Conservation (phyloP, 208 protist species). For the Acanthamoeba culbertsoni region DNA sequence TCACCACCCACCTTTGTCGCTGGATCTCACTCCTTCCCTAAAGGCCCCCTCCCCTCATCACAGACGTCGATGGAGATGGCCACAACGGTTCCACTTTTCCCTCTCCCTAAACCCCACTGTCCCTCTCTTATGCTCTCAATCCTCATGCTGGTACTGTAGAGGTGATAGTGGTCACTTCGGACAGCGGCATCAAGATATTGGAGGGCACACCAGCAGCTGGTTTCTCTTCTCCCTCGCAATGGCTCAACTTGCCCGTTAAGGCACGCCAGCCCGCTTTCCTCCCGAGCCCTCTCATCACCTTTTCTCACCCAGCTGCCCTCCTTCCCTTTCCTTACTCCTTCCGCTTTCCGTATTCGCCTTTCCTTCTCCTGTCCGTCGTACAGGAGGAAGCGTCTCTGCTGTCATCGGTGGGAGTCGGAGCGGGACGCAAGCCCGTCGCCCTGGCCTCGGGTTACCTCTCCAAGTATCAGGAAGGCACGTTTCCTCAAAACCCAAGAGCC, state of each 20-base stretch:
- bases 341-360: not conserved
- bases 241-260: slow-evolving; percentile 10
- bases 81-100: slow-evolving; percentile 56
- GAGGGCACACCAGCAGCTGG: not conserved
- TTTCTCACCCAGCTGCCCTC: too few relatives aligned
- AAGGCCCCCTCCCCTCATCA: slow-evolving; percentile 64
- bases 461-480: not conserved
- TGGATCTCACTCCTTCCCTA: not conserved
- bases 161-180: slow-evolving; percentile 18
- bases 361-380: not conserved
- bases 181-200: slow-evolving; percentile 24
- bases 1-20: not conserved
- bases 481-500: too few relatives aligned
- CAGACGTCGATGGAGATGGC: slow-evolving; percentile 73
- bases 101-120: not conserved
- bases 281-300: too few relatives aligned
- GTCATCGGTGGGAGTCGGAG: slow-evolving; percentile 60
- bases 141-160: not conserved
- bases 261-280: not conserved
- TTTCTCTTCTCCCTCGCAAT: not conserved
- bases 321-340: too few relatives aligned
- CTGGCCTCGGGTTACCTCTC: slow-evolving; percentile 59
- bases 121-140: not conserved
- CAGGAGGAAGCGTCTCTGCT: slow-evolving; percentile 56
- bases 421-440: slow-evolving; percentile 62